Conservation (phyloP, 2,329 filamentous ascomycete genomes). For the Trichoderma aggressivum region DNA sequence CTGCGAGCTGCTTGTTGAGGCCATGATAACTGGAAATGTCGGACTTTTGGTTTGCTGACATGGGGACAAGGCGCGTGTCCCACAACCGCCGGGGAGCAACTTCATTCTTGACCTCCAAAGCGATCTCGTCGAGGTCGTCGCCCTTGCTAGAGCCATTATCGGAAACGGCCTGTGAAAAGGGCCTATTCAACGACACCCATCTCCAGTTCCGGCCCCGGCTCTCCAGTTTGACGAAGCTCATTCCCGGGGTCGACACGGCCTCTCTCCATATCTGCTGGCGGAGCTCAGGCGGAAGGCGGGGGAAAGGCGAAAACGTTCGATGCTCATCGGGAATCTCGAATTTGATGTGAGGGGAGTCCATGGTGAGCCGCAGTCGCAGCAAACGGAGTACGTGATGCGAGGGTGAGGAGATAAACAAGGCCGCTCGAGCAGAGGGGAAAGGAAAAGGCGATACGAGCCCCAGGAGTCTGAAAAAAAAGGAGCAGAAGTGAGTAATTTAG, state of each 20-base stretch:
- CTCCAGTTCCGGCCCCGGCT: conserved; percentile 23
- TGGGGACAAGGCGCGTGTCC: conserved; percentile 25
- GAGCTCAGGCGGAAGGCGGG: conserved; percentile 34
- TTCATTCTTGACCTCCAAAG: conserved; percentile 27
- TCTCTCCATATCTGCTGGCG: conserved; percentile 36
- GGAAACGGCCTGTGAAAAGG: background rate
- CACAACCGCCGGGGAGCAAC: conserved; percentile 20
- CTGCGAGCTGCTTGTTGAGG: conserved; percentile 29
- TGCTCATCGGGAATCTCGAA: conserved; percentile 33
- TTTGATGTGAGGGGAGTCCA: conserved; percentile 23
- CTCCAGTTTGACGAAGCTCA: conserved; percentile 35
- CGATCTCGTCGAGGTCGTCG: conserved; percentile 24
- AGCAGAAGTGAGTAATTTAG: background rate
- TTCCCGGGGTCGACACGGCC: conserved; percentile 32
- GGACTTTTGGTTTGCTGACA: conserved; percentile 29
- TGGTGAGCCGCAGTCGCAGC: background rate
- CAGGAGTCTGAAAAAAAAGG: background rate
- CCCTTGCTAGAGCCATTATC: conserved; percentile 17
- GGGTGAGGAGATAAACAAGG: background rate
- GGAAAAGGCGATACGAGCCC: background rate
- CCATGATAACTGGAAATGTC: conserved; percentile 34
- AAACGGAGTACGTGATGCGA: background rate
- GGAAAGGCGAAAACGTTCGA: conserved; percentile 32
- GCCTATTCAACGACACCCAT: conserved; percentile 23
- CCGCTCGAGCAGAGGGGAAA: background rate